Base-by-base conservation (phyloP, 2,329 filamentous ascomycete species). In the Purpureocillium takamizusanense region DNA sequence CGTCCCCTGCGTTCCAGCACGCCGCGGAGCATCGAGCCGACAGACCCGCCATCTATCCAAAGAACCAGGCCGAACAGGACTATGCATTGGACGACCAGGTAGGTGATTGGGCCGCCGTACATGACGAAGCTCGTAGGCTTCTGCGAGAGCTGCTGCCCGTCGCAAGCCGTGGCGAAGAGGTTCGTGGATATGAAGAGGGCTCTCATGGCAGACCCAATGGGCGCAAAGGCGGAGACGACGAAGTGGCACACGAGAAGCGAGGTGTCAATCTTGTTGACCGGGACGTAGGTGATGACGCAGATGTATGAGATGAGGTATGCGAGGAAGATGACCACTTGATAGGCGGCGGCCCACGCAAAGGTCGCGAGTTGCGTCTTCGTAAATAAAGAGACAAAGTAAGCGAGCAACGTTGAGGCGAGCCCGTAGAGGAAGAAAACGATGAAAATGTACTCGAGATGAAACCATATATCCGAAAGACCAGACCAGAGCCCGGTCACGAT, bases 91-190 rank as follows among this genome's bases (percentile, higher is more conserved):
- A 88, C 35, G 36, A 86, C 72, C 2, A 95, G 73, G 56, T 94
- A 95, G 0, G 92, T 59, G 28, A 95, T 90, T 0, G 87, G 86
- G 0, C 85, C 86, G 23, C 89, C 89, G 50, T 88, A 95, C 21
- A 82, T 74, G 1, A 72, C 70, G 25, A 95, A 76, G 4, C 72
- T 76, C 7, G 77, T 83, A 0, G 88, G 85, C 46, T 86, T 81
- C 1, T 69, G 65, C 1, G 80, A 76, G 15, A 88, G 61, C n/a
- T 67, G 43, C 15, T 75, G 66, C 18, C 73, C 79, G 25, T 76
- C 70, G 55, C 89, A 95, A 2, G 86, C 73, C 0, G 86, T 72
- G 1, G 84, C 88, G 59, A 95, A 95, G 3, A 89, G 67, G 54
- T 95, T 95, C 36, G 94, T 69, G 0, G 81, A 70, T 4, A 94